Conservation (phyloP, 257 asterid species). For the Scutellaria minor region DNA sequence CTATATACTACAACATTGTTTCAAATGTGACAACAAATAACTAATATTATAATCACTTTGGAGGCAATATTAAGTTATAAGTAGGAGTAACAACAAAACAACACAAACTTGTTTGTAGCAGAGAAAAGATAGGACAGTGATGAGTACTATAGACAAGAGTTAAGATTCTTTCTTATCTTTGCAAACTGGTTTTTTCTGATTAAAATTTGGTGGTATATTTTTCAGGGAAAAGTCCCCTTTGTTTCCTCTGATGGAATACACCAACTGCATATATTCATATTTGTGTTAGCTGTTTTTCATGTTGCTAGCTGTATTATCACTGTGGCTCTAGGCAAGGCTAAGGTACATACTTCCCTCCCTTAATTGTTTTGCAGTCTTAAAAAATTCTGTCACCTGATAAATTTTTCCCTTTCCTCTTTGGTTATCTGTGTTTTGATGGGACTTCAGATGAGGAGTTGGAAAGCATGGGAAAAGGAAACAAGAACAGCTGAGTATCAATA, state of each 20-base stretch:
- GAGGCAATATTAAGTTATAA: background rate
- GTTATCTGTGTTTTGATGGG: background rate
- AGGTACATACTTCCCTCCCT: slow-evolving; percentile 39
- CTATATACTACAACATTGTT: background rate
- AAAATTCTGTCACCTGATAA: background rate
- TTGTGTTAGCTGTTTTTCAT: slow-evolving; percentile 56
- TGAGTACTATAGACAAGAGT: background rate
- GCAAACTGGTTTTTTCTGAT: background rate
- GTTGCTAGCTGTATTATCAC: slow-evolving; percentile 54
- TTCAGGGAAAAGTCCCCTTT: slow-evolving; percentile 56
- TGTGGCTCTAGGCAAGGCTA: slow-evolving; percentile 49
- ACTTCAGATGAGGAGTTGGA: slow-evolving; percentile 66
- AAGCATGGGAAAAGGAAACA: slow-evolving; percentile 69
- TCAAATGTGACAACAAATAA: background rate
- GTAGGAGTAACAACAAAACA: background rate
- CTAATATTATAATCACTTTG: background rate
- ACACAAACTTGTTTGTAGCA: too few species aligned
- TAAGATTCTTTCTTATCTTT: background rate
- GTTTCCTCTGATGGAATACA: slow-evolving; percentile 56
- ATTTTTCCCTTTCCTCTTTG: background rate
- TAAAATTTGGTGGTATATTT: background rate
- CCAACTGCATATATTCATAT: slow-evolving; percentile 63
- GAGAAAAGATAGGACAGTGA: too few species aligned
- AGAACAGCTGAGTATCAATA: slow-evolving; percentile 55
- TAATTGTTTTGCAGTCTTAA: background rate